These are phyloP conservation scores for Carex kokanica DNA, from an alignment of 176 grass and related monocot species.

Conservation along the genomic window DNA sequence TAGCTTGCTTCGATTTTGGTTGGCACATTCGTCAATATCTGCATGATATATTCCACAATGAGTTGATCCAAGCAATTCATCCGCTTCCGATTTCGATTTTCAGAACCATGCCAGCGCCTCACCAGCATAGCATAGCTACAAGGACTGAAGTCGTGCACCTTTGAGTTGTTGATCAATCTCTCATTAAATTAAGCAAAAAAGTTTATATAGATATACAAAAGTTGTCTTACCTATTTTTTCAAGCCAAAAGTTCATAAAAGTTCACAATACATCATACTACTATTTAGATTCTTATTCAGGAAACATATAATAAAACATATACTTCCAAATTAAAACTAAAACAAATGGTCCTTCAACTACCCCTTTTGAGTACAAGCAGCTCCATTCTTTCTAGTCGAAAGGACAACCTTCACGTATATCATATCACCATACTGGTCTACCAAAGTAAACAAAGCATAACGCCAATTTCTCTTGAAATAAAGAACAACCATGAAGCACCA, in stretches of 20 bases:
- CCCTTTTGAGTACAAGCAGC: not conserved
- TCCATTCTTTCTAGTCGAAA: not conserved
- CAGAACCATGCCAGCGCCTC: no score
- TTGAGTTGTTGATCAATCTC: no score
- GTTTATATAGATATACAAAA: not conserved
- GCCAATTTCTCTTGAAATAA: slow-evolving; percentile 7
- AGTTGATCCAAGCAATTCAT: no score
- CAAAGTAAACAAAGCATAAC: not conserved
- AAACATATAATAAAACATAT: not conserved
- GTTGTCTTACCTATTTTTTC: not conserved
- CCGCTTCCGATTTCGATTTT: no score
- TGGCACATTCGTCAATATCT: no score
- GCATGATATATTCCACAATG: no score
- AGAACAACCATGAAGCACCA: not conserved
- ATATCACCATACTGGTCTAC: not conserved
- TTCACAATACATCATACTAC: not conserved
- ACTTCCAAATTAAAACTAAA: not conserved
- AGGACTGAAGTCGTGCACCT: no score
- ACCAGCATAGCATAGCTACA: no score
- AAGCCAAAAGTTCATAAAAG: no score
- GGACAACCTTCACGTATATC: not conserved
- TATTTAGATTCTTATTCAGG: not conserved
- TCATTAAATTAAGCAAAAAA: no score
- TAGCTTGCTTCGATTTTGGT: no score
- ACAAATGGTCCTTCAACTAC: not conserved